Evolutionary conservation across 441 rosid genomes (phyloP).

Genomic region (Jatropha podagrica): DNA sequence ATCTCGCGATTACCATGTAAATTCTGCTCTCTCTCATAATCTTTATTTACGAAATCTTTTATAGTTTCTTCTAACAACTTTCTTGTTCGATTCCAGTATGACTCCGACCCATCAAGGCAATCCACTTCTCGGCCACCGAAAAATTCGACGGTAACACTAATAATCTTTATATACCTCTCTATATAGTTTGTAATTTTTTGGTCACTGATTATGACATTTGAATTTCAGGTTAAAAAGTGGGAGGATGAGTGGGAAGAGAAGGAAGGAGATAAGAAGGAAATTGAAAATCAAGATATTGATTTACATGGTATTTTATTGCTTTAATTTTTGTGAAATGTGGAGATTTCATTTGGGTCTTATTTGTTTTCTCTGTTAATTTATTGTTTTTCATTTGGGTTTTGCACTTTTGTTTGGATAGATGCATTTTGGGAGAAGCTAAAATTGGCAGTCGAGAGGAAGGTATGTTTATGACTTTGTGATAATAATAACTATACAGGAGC

Average conservation of each 20-base stretch:
- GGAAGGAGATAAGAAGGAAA: conserved; percentile 31
- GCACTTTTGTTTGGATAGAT: conserved; percentile 37
- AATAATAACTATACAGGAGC: not conserved
- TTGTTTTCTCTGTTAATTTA: not conserved
- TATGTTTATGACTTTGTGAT: conserved; percentile 17
- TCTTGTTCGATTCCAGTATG: conserved; percentile 40
- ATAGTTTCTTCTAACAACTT: not conserved
- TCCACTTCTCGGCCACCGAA: conserved; percentile 45
- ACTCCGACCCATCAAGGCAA: conserved; percentile 48
- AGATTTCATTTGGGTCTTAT: not conserved
- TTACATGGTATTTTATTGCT: conserved; percentile 37
- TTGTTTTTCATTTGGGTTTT: not conserved
- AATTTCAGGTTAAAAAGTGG: conserved; percentile 44
- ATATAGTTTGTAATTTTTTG: not conserved
- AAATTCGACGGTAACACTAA: conserved; percentile 34
- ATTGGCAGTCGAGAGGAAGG: conserved; percentile 62
- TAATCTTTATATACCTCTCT: not conserved
- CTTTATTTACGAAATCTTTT: not conserved
- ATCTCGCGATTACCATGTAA: conserved; percentile 66
- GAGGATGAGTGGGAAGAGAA: conserved; percentile 45
- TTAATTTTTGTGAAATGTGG: not conserved
- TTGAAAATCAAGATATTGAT: conserved; percentile 30
- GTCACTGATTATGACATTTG: conserved; percentile 19
- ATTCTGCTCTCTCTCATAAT: conserved; percentile 14
- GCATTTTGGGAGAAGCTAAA: conserved; percentile 80